These are phyloP conservation scores for Nyssa sinensis DNA, from an alignment of 148 eudicot species.

Conservation along the genomic window DNA sequence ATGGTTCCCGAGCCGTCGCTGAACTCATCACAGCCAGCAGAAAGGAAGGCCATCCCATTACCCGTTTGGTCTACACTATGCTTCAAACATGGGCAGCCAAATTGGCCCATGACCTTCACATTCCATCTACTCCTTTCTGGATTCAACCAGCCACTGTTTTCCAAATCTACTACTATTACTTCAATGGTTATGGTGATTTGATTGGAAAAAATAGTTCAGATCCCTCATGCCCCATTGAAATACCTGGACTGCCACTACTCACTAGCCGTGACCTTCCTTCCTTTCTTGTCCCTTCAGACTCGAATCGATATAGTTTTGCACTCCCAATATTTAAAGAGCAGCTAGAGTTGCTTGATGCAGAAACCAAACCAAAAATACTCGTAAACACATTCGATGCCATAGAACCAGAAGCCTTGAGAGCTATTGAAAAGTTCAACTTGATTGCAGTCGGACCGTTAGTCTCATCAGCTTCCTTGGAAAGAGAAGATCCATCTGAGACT, in stretches of 20 bases:
- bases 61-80: slow-evolving; percentile 31
- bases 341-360: slow-evolving; percentile 24
- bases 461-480: slow-evolving; percentile 35
- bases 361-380: slow-evolving; percentile 28
- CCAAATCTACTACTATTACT: slow-evolving; percentile 30
- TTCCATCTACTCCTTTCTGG: slow-evolving; percentile 33
- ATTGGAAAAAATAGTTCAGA: background rate
- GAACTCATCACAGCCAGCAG: slow-evolving; percentile 10
- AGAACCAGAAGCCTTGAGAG: slow-evolving; percentile 20
- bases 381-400: slow-evolving; percentile 37
- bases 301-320: background rate
- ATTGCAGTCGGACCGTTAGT: slow-evolving; percentile 38
- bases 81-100: slow-evolving; percentile 41
- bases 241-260: slow-evolving; percentile 33
- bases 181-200: slow-evolving; percentile 13
- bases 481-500: slow-evolving; percentile 19
- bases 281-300: slow-evolving; percentile 22
- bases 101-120: slow-evolving; percentile 36
- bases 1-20: slow-evolving; percentile 14
- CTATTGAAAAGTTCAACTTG: slow-evolving; percentile 13
- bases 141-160: slow-evolving; percentile 32
- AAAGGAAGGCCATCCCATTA: slow-evolving; percentile 23
- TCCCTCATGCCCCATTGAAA: slow-evolving; percentile 12
- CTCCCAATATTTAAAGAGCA: slow-evolving; percentile 26
- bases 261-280: slow-evolving; percentile 25